These are phyloP conservation scores for Taphrina betulina DNA, from an alignment of 1,139 yeast genomes.

Conservation along the genomic window DNA sequence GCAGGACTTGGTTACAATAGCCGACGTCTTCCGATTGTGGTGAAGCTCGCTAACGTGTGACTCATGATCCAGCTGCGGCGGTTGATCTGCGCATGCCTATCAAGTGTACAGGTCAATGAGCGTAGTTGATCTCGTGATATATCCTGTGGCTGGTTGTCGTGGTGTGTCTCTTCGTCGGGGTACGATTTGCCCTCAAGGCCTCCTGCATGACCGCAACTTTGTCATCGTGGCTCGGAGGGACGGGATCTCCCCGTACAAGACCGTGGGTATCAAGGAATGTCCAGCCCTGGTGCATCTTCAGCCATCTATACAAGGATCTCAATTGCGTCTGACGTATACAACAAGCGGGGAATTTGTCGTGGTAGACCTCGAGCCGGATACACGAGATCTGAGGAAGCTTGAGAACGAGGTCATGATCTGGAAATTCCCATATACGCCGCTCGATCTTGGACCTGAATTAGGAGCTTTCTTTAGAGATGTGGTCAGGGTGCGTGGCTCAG, in stretches of 20 bases:
- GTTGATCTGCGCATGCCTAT: no score
- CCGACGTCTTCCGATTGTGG: no score
- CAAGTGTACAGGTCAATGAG: no score
- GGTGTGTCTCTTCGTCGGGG: constrained; percentile 2
- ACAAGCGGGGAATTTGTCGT: neutral
- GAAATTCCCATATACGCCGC: constrained; percentile 1
- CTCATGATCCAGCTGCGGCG: no score
- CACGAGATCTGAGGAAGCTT: neutral
- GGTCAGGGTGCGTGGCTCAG: constrained; percentile 2
- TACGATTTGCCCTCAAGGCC: constrained; percentile 10
- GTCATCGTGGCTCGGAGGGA: neutral
- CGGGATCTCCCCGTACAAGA: neutral
- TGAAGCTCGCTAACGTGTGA: no score
- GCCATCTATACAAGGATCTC: constrained; percentile 2
- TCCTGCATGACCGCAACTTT: constrained; percentile 13
- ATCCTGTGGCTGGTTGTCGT: constrained; percentile 13
- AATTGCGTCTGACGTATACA: constrained; percentile 2
- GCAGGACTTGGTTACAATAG: no score
- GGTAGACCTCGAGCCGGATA: constrained; percentile 12
- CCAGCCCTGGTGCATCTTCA: constrained; percentile 12
- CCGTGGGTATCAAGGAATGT: constrained; percentile 13
- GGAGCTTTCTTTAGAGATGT: constrained; percentile 7
- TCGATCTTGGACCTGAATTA: constrained; percentile 7
- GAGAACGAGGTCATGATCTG: neutral
- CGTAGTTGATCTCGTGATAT: constrained; percentile 4